Evolutionary conservation across 345 rosid species (phyloP).

Genomic region (Carallia pectinifolia): DNA sequence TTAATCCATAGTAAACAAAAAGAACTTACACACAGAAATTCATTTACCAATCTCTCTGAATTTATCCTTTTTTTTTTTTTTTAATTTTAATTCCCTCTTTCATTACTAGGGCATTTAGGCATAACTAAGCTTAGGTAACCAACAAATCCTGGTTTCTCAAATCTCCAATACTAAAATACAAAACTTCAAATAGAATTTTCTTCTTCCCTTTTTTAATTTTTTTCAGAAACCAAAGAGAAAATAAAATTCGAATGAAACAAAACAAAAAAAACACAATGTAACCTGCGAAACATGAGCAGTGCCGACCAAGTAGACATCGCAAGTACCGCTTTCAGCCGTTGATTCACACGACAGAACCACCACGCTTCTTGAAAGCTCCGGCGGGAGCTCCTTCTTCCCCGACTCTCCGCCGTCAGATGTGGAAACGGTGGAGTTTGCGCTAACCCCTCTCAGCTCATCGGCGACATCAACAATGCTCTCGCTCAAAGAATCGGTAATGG

Average conservation of each 20-base stretch:
- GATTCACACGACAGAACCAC: constrained; percentile 75
- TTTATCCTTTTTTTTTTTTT: too few species aligned
- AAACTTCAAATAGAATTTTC: too few species aligned
- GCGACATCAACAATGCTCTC: constrained; percentile 75
- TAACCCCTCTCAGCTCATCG: constrained; percentile 35
- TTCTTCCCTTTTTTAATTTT: too few species aligned
- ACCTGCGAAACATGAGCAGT: constrained; percentile 97
- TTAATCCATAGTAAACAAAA: too few species aligned
- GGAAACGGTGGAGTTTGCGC: not conserved
- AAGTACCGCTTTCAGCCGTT: constrained; percentile 58
- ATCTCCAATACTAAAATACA: too few species aligned
- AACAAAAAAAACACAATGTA: constrained; percentile 3
- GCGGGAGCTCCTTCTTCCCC: constrained; percentile 46
- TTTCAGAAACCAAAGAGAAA: constrained; percentile 23
- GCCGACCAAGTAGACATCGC: constrained; percentile 85
- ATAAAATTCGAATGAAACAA: not conserved
- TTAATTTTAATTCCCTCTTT: too few species aligned
- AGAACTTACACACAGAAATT: too few species aligned
- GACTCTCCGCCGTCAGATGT: not conserved
- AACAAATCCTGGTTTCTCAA: too few species aligned
- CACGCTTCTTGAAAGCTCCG: constrained; percentile 66
- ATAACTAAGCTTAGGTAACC: not conserved
- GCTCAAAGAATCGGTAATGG: constrained; percentile 44
- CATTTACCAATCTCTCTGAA: too few species aligned
- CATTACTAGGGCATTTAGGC: too few species aligned